Percentiles rank a stretch among this genome's conserved stretches.
These are phyloP conservation scores for Phytophthora aleatoria DNA, from an alignment of 352 stramenopile genomes.

Conservation along the genomic window DNA sequence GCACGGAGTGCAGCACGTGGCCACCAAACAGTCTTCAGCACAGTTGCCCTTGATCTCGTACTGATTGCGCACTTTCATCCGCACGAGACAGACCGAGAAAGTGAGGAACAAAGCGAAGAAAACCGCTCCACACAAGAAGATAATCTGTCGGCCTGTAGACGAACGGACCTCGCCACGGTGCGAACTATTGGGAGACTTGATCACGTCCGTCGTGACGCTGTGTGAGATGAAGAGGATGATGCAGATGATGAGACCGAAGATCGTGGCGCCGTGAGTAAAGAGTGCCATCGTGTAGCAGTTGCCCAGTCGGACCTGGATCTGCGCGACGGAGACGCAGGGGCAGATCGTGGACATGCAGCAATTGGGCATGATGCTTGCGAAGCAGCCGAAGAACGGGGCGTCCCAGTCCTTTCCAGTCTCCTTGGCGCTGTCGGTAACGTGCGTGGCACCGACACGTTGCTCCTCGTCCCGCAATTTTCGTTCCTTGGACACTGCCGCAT, in stretches of 20 bases:
- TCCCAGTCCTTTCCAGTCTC: slow-evolving; percentile 30
- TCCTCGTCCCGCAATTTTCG: slow-evolving; percentile 21
- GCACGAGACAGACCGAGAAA: slow-evolving; percentile 36
- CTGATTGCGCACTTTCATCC: slow-evolving; percentile 36
- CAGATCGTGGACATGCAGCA: slow-evolving; percentile 47
- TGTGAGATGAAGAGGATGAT: slow-evolving; percentile 37
- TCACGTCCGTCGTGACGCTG: slow-evolving; percentile 13
- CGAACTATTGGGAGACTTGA: neutral
- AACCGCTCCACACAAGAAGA: slow-evolving; percentile 26
- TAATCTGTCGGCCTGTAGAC: slow-evolving; percentile 16
- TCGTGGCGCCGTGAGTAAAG: slow-evolving; percentile 28
- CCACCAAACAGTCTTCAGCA: slow-evolving; percentile 19
- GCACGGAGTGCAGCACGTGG: slow-evolving; percentile 45
- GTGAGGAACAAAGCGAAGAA: slow-evolving; percentile 31
- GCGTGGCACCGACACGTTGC: slow-evolving; percentile 10
- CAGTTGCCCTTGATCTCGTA: slow-evolving; percentile 49
- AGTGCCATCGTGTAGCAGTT: slow-evolving; percentile 35
- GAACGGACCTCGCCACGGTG: slow-evolving; percentile 10
- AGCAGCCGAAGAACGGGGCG: slow-evolving; percentile 44
- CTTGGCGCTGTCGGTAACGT: slow-evolving; percentile 23
- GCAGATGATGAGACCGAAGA: slow-evolving; percentile 41
- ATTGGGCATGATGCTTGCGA: slow-evolving; percentile 42
- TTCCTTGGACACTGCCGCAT: slow-evolving; percentile 14
- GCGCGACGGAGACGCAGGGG: slow-evolving; percentile 45
- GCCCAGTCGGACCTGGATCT: slow-evolving; percentile 38